These are phyloP conservation scores for Ophiostoma montium DNA, from an alignment of 2,329 filamentous ascomycete genomes.

Conservation along the genomic window DNA sequence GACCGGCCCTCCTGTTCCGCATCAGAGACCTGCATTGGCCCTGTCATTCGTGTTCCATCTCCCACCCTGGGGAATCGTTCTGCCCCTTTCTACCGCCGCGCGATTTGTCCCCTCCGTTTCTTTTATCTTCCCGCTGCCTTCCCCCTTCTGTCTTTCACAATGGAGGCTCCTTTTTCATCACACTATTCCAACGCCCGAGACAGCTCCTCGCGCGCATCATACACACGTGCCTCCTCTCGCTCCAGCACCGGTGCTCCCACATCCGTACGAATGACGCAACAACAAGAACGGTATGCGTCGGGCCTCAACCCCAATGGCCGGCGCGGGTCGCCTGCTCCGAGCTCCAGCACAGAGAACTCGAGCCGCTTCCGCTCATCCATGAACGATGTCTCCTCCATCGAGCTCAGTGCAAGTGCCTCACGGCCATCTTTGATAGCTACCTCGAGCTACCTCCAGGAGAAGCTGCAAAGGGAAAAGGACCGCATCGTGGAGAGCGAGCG, in stretches of 20 bases:
- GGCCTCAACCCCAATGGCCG: neutral
- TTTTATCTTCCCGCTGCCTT: neutral
- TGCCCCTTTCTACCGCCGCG: neutral
- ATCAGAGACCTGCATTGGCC: neutral
- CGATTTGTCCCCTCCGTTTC: neutral
- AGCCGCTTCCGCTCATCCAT: constrained; percentile 3
- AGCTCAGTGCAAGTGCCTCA: constrained; percentile 26
- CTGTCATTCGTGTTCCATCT: neutral
- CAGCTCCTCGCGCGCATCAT: constrained; percentile 5
- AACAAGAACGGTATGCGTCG: neutral
- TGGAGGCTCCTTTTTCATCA: constrained; percentile 8
- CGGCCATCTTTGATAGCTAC: constrained; percentile 25
- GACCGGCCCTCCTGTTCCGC: neutral
- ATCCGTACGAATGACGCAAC: neutral
- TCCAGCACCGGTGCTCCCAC: constrained; percentile 4
- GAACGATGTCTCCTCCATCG: constrained; percentile 19
- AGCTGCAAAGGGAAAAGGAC: constrained; percentile 36
- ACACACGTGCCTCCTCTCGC: constrained; percentile 8
- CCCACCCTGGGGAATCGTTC: neutral
- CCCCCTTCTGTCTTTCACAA: neutral
- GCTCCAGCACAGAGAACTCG: constrained; percentile 5
- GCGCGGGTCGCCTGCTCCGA: constrained; percentile 5
- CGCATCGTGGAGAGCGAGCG: constrained; percentile 35
- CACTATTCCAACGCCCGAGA: constrained; percentile 4
- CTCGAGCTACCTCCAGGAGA: constrained; percentile 41